Base-by-base conservation (phyloP, 2,329 filamentous ascomycete genomes). In the Xylaria sp. region DNA sequence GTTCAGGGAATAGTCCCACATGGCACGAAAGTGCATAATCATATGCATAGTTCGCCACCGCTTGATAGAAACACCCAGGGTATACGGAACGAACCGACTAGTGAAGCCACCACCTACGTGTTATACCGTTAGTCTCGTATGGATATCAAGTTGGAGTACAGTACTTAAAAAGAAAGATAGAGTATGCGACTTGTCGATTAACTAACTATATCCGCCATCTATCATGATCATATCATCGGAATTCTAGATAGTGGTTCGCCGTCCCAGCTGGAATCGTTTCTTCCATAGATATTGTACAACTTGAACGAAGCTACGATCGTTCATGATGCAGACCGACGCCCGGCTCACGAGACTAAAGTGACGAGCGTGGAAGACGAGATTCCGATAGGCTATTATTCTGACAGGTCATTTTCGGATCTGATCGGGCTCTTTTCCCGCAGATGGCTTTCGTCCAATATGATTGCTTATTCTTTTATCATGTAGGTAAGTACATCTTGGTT, bases 401-500 rank as follows among this genome's bases (percentile, higher is more conserved):
- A 53, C 25, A n/a, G 25, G 37, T 40, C 13, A 18, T 42, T 25
- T 27, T 27, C 29, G 12, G 21, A 42, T 44, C 21, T 16, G 54
- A 42, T 58, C 9, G 8, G 35, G 35, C 9, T n/a, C 8, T 35
- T 6, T 21, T 21, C 16, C 23, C 47, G 13, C 48, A 6, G 48
- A 27, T 16, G 8, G 5, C 23, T 2, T 10, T 27, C 35, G 12
- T 13, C 37, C 23, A 58, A 58, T 18, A 16, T 27, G 8, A 58
- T 58, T 44, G 37, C 35, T 58, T 58, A 40, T 44, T 58, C 54
- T 44, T 27, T 8, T n/a, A 16, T 27, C 10, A 27, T 27, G 53
- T 16, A 23, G 32, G 1, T 16, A 23, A 10, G 1, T 35, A 35
- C 5, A 35, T 35, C 40, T 18, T 6, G 40, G 40, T 44, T 44